Percentiles rank a stretch among this genome's conserved stretches.
phyloP scores from a whole-genome alignment of 140 eudicot species.

The Flaveria floridana region DNA sequence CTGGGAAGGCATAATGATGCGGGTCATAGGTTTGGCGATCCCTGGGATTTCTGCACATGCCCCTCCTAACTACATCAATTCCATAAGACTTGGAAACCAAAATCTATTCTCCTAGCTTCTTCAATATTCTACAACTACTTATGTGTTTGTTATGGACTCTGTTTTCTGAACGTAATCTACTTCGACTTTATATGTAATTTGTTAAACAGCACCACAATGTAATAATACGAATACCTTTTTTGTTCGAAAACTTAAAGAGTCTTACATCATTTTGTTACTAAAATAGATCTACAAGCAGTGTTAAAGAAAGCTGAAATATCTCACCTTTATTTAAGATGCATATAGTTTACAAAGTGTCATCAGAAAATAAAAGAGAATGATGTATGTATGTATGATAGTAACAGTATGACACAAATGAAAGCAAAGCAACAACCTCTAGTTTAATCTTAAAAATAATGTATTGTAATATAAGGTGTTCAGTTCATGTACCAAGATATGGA shows the following conservation, averaged over 20 bases:
- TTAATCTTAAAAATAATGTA: not conserved
- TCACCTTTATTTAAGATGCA: not conserved
- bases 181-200: not conserved
- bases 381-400: not conserved
- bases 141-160: not conserved
- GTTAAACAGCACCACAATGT: not conserved
- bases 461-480: constrained; percentile 1
- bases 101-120: not conserved
- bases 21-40: constrained; percentile 59
- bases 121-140: not conserved
- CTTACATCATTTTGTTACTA: not conserved
- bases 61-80: constrained; percentile 74
- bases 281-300: not conserved
- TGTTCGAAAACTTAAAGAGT: too few relatives aligned
- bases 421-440: not conserved
- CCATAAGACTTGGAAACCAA: constrained; percentile 67
- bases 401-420: constrained; percentile 18
- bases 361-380: not conserved
- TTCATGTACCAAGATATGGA: constrained; percentile 53
- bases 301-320: too few relatives aligned
- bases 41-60: constrained; percentile 90
- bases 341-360: not conserved
- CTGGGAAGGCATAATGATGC: constrained; percentile 60
- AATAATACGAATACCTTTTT: not conserved
- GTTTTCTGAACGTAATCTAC: not conserved